phyloP scores from a whole-genome alignment of 2,329 filamentous ascomycete species.

The Aspergillus fumigatus region DNA sequence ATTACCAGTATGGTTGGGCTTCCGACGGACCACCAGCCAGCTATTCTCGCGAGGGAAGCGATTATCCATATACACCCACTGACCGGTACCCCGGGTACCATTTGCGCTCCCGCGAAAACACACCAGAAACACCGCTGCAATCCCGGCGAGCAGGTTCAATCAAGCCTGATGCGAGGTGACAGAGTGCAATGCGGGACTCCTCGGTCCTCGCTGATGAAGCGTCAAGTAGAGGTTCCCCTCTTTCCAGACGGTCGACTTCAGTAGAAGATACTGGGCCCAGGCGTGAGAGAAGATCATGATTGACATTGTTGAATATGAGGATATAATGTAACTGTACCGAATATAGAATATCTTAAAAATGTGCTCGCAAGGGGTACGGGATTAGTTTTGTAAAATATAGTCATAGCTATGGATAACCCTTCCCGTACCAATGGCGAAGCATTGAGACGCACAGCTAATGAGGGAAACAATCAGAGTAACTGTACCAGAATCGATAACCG shows the following conservation, averaged over 20 bases:
- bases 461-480: not conserved
- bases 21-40: conserved; percentile 19
- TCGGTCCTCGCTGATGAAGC: conserved; percentile 16
- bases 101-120: conserved; percentile 29
- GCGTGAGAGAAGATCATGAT: conserved; percentile 10
- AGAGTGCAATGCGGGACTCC: conserved; percentile 19
- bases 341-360: conserved; percentile 9
- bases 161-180: conserved; percentile 14
- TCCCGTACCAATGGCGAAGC: not conserved
- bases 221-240: conserved; percentile 28
- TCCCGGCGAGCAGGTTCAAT: conserved; percentile 19
- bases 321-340: conserved; percentile 1
- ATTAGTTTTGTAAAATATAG: not conserved
- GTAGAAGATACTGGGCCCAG: conserved; percentile 25
- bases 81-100: conserved; percentile 22
- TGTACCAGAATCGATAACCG: not conserved
- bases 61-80: conserved; percentile 26
- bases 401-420: not conserved
- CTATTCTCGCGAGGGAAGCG: conserved; percentile 18
- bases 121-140: conserved; percentile 25
- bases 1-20: conserved; percentile 52
- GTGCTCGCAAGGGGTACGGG: not conserved
- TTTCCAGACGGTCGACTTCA: conserved; percentile 27
- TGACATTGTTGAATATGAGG: not conserved
- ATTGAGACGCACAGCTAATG: not conserved